Conservation (phyloP, 805 yeast species). For the Helenozyma rhizophorensis region DNA sequence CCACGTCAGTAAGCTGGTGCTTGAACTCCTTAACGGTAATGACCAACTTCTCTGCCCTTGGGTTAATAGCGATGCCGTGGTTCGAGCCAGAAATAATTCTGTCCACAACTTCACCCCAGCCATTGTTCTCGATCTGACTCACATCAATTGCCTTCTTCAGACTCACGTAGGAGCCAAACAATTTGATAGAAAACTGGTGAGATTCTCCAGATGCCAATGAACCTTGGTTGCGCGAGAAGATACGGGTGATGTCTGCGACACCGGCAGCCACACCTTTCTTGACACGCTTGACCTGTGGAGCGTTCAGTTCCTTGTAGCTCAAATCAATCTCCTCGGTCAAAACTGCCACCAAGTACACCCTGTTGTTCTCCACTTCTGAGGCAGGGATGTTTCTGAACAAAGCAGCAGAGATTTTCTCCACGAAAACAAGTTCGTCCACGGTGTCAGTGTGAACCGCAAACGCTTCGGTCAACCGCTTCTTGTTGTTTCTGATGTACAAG, state of each 20-base stretch:
- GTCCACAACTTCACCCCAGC: slow-evolving; percentile 87
- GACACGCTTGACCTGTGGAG: slow-evolving; percentile 37
- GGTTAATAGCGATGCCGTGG: slow-evolving; percentile 75
- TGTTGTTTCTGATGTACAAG: slow-evolving; percentile 62
- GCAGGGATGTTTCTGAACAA: slow-evolving; percentile 73
- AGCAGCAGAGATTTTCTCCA: slow-evolving; percentile 74
- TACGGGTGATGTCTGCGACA: slow-evolving; percentile 76
- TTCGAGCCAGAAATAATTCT: slow-evolving; percentile 72
- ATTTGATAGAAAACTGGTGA: slow-evolving; percentile 64
- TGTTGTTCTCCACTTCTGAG: slow-evolving; percentile 55
- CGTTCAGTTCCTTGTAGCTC: slow-evolving; percentile 22
- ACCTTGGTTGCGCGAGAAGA: slow-evolving; percentile 64
- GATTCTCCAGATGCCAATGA: slow-evolving; percentile 57
- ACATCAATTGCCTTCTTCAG: slow-evolving; percentile 27
- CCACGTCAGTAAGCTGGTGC: slow-evolving; percentile 32
- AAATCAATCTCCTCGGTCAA: slow-evolving; percentile 66
- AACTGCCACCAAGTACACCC: slow-evolving; percentile 72
- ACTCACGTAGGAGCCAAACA: slow-evolving; percentile 66
- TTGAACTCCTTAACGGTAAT: slow-evolving; percentile 72
- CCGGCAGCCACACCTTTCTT: slow-evolving; percentile 87
- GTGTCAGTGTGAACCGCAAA: slow-evolving; percentile 64
- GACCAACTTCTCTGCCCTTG: slow-evolving; percentile 68
- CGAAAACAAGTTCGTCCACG: slow-evolving; percentile 48
- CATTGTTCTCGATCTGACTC: slow-evolving; percentile 42
- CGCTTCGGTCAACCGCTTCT: slow-evolving; percentile 70